Evolutionary conservation across 306 rosid species (phyloP).

Genomic region (Vigna reflexopilosa): DNA sequence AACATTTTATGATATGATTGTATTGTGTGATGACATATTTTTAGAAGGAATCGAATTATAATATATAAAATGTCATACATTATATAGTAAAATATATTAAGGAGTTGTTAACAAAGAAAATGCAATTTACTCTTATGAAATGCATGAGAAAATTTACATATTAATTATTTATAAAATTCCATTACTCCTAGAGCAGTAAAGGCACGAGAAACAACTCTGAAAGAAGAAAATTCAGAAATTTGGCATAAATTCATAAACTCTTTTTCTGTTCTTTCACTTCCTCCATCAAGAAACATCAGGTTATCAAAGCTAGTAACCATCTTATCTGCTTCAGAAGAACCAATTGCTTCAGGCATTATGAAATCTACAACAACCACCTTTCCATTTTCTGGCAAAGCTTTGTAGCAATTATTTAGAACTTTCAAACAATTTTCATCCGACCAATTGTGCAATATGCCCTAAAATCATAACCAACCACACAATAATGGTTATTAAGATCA

Average conservation of each 20-base stretch:
- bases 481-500: too few relatives aligned
- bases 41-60: too few relatives aligned
- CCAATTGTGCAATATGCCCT: constrained; percentile 47
- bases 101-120: too few relatives aligned
- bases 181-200: neutral
- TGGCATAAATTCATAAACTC: neutral
- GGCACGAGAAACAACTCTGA: neutral
- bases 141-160: too few relatives aligned
- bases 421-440: constrained; percentile 36
- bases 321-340: neutral
- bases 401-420: constrained; percentile 24
- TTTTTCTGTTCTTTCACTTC: constrained; percentile 30
- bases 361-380: constrained; percentile 32
- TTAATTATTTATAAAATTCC: neutral
- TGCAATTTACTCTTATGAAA: too few relatives aligned
- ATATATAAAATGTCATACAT: too few relatives aligned
- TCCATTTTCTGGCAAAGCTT: constrained; percentile 39
- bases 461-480: neutral
- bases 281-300: constrained; percentile 3
- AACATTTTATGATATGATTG: too few relatives aligned
- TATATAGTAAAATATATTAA: too few relatives aligned
- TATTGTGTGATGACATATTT: too few relatives aligned
- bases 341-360: constrained; percentile 23
- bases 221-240: neutral
- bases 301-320: neutral